A percentile compares a stretch with the other conserved stretches of the same genome.
These are phyloP conservation scores for Clathrospora elynae DNA, from an alignment of 2,329 filamentous ascomycete genomes.

Conservation along the genomic window DNA sequence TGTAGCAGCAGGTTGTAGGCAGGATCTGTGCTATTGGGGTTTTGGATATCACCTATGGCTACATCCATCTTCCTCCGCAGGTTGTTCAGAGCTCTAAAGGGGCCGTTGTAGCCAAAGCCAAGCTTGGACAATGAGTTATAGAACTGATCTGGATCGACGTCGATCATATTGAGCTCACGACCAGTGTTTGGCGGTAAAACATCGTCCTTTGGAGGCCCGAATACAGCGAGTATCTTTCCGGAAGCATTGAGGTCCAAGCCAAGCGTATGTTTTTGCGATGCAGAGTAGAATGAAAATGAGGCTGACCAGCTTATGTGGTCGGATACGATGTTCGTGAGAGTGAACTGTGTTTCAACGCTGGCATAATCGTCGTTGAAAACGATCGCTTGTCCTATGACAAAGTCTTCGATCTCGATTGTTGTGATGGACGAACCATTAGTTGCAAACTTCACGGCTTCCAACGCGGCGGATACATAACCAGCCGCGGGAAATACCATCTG, in stretches of 20 bases:
- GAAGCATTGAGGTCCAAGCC: neutral
- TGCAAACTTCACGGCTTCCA: conserved; percentile 19
- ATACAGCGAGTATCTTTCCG: neutral
- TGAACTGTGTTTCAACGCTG: neutral
- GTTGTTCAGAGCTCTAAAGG: neutral
- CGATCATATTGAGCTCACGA: neutral
- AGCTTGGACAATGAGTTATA: neutral
- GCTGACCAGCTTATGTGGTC: neutral
- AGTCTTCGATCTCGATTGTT: neutral
- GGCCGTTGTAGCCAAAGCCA: neutral
- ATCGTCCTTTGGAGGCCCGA: neutral
- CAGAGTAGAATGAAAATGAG: neutral
- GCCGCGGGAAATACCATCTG: conserved; percentile 53
- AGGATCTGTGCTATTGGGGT: neutral
- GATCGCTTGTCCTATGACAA: neutral
- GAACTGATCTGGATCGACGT: neutral
- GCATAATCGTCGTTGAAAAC: neutral
- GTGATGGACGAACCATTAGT: neutral
- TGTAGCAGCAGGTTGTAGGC: conserved; percentile 4
- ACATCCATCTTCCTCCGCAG: neutral
- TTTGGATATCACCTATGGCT: neutral
- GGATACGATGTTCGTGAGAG: neutral
- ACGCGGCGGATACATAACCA: conserved; percentile 51
- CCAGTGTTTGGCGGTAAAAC: neutral
- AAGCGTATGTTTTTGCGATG: neutral